phyloP scores from a whole-genome alignment of 495 filamentous ascomycete species.

The Podospora fimiseda region DNA sequence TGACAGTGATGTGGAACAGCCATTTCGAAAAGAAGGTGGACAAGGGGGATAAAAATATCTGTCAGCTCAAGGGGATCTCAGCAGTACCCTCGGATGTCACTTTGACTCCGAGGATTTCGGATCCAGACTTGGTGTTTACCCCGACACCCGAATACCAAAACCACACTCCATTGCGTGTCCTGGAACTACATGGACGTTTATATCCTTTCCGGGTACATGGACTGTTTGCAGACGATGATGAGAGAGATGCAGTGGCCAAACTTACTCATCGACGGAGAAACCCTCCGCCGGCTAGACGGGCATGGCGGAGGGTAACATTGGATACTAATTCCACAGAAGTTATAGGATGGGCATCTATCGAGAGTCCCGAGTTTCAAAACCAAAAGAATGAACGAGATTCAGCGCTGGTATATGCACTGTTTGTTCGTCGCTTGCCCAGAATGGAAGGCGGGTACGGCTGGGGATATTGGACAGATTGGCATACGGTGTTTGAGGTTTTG shows the following conservation, averaged over 20 bases:
- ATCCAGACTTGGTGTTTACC: not conserved
- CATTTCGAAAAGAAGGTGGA: not conserved
- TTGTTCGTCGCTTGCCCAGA: not conserved
- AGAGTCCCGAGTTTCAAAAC: not conserved
- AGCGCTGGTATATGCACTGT: not conserved
- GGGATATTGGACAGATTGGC: not conserved
- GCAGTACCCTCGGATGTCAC: not conserved
- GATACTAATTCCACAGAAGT: not conserved
- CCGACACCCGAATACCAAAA: not conserved
- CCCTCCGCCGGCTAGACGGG: not conserved
- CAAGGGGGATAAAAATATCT: not conserved
- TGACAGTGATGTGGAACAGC: not conserved
- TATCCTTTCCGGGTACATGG: not conserved
- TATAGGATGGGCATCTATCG: not conserved
- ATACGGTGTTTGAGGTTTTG: not conserved
- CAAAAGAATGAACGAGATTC: not conserved
- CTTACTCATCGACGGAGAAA: not conserved
- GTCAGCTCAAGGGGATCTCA: not conserved
- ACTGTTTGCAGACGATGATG: not conserved
- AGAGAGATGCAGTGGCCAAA: not conserved
- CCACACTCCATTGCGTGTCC: not conserved
- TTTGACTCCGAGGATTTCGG: not conserved
- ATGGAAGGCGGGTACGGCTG: not conserved
- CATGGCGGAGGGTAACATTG: not conserved
- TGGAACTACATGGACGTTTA: not conserved